A percentile compares a stretch with the other conserved stretches of the same genome.
phyloP scores from a whole-genome alignment of 2,329 filamentous ascomycete species.

The Talaromyces islandicus region DNA sequence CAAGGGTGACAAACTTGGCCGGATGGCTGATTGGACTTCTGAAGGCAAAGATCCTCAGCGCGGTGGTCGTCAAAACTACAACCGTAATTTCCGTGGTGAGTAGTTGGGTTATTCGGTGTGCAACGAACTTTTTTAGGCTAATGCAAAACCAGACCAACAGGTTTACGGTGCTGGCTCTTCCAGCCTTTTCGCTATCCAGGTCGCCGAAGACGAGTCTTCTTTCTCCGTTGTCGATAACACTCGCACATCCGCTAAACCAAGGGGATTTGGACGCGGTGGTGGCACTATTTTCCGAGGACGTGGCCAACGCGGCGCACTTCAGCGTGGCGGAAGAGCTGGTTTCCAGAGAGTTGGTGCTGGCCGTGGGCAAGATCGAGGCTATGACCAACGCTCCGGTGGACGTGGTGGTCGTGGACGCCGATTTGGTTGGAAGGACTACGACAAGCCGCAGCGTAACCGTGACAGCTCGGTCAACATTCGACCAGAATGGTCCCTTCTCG shows the following conservation, averaged over 20 bases:
- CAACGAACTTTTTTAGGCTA: conserved; percentile 9
- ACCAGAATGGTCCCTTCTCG: conserved; percentile 88
- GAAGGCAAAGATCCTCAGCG: conserved; percentile 67
- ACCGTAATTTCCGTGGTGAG: conserved; percentile 85
- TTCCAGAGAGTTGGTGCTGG: conserved; percentile 69
- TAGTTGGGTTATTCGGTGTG: neutral
- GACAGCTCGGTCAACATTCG: conserved; percentile 96
- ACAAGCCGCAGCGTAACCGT: conserved; percentile 94
- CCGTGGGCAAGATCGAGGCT: conserved; percentile 60
- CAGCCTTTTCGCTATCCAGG: conserved; percentile 81
- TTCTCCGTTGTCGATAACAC: conserved; percentile 98
- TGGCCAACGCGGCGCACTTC: conserved; percentile 66
- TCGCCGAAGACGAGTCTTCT: conserved; percentile 89
- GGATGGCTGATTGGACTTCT: conserved; percentile 96
- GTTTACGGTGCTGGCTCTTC: conserved; percentile 88
- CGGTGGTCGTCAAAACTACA: conserved; percentile 80
- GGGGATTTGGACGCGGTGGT: conserved; percentile 76
- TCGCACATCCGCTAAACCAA: conserved; percentile 74
- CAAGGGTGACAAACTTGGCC: conserved; percentile 96
- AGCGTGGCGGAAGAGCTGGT: conserved; percentile 63
- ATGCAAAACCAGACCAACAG: conserved; percentile 67
- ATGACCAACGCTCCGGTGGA: conserved; percentile 61
- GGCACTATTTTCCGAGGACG: conserved; percentile 82
- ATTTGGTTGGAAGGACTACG: conserved; percentile 98
- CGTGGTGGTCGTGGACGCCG: conserved; percentile 69